Base-by-base conservation (phyloP, 495 filamentous ascomycete species). In the Penicillium bovifimosum region DNA sequence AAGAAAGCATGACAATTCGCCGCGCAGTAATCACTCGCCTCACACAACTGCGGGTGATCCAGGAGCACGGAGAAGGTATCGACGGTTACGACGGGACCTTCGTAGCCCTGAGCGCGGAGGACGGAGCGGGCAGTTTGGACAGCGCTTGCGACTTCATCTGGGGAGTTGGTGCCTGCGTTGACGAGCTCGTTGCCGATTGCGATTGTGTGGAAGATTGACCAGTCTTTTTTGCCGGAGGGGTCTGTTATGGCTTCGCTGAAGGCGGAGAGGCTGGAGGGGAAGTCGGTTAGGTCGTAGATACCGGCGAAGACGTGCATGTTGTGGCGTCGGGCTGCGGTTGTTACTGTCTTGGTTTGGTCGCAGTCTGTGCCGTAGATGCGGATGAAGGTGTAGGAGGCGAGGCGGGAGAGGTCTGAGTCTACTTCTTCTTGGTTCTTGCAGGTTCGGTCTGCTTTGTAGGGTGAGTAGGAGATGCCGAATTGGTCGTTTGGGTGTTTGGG, bases 1-100 rank as follows among this genome's bases (percentile, higher is more conserved):
- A 95, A 96, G 75, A 91, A 96, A 10, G 90, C 79, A 61, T 96
- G 91, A 53, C 80, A 77, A 61, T 96, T 96, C 33, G 85, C 80
- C 1, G 90, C 86, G 58, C 83, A 88, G 67, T 86, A 89, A 56
- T 95, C 90, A 6, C 84, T 86, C 24, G 69, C 76, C 8, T 82
- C 62, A 69, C 91, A 95, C 41, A 96, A 72, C 50, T 78, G 67
- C 0, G 87, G 85, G 54, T 96, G 80, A 34, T 67, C 60, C 47
- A 83, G 68, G 26, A 85, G 74, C 1, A 85, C 81, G 10, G 81
- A 74, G 59, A 87, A 86, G 1, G 87, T 92, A 54, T 96, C 91
- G 18, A 88, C 86, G 2, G 86, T 84, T 1, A 89, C 87, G 20
- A 96, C 81, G 1, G 84, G 82, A 9, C 91, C 90, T 9, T 60